A percentile compares a stretch with the other conserved stretches of the same genome.
Evolutionary conservation across 129 eudicot genomes (phyloP).

Genomic region (Pseudognaphalium luteoalbum): DNA sequence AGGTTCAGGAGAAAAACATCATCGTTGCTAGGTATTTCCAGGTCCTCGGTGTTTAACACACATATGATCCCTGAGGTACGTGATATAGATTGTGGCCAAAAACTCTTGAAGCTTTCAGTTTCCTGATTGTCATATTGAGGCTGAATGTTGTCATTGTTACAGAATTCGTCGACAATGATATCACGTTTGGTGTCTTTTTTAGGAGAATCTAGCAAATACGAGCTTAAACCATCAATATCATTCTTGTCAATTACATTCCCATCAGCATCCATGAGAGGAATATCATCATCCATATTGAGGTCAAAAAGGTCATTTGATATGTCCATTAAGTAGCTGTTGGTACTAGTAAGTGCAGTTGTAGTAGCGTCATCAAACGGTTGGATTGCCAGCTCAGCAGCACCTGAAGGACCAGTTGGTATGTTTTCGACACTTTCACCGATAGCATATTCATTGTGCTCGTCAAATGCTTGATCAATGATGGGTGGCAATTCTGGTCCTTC

Average conservation of each 20-base stretch:
- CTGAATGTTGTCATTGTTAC: slow-evolving; percentile 17
- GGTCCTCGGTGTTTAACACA: slow-evolving; percentile 67
- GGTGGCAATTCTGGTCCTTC: slow-evolving; percentile 38
- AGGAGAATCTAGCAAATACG: slow-evolving; percentile 53
- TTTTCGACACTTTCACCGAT: slow-evolving; percentile 5
- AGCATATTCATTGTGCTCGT: slow-evolving; percentile 12
- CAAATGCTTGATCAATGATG: slow-evolving; percentile 21
- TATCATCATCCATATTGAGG: slow-evolving; percentile 49
- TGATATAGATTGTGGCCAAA: slow-evolving; percentile 28
- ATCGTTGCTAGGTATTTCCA: slow-evolving; percentile 75
- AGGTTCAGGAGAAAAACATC: slow-evolving; percentile 59
- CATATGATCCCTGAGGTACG: slow-evolving; percentile 51
- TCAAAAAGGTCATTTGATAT: slow-evolving; percentile 44
- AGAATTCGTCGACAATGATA: slow-evolving; percentile 16
- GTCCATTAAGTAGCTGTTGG: slow-evolving; percentile 35
- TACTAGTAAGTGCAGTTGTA: slow-evolving; percentile 24
- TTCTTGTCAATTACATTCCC: slow-evolving; percentile 39
- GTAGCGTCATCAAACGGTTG: slow-evolving; percentile 26
- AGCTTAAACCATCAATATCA: slow-evolving; percentile 45
- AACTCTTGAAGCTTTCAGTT: slow-evolving; percentile 25
- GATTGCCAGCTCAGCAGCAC: slow-evolving; percentile 21
- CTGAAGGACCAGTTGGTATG: slow-evolving; percentile 8
- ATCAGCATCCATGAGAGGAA: slow-evolving; percentile 42
- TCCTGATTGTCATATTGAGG: slow-evolving; percentile 19
- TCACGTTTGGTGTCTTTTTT: slow-evolving; percentile 20